A percentile compares a stretch with the other conserved stretches of the same genome.
phyloP scores from a whole-genome alignment of 2,329 filamentous ascomycete genomes.

The Cercospora zeina region DNA sequence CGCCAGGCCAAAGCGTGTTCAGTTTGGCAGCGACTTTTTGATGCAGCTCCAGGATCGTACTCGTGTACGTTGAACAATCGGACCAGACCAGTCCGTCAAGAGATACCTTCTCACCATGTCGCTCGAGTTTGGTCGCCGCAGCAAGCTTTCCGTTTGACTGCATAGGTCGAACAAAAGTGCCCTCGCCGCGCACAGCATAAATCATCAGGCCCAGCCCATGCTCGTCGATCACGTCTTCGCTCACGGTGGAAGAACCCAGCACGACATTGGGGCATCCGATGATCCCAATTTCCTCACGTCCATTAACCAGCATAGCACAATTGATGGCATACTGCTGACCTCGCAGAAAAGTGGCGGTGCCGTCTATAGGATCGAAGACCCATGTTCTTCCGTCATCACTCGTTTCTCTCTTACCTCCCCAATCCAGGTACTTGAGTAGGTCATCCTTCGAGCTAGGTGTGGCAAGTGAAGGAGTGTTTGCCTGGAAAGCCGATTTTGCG shows the following conservation, averaged over 20 bases:
- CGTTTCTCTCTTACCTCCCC: constrained; percentile 51
- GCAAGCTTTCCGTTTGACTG: constrained; percentile 24
- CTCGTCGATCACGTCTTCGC: constrained; percentile 50
- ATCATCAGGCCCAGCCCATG: constrained; percentile 51
- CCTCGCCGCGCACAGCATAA: constrained; percentile 52
- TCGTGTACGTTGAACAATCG: constrained; percentile 48
- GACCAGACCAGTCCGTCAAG: constrained; percentile 48
- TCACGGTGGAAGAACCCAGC: constrained; percentile 46
- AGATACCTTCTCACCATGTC: constrained; percentile 29
- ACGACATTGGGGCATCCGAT: constrained; percentile 64
- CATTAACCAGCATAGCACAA: constrained; percentile 59
- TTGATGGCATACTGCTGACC: constrained; percentile 65
- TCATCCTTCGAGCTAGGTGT: constrained; percentile 53
- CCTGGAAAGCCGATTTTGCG: constrained; percentile 30
- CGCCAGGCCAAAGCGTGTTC: constrained; percentile 50
- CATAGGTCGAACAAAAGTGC: constrained; percentile 42
- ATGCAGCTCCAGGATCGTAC: constrained; percentile 44
- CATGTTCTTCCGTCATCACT: constrained; percentile 52
- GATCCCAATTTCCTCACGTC: constrained; percentile 59
- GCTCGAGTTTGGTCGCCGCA: constrained; percentile 22
- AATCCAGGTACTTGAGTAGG: constrained; percentile 63
- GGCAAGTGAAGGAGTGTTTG: constrained; percentile 40
- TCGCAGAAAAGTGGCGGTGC: constrained; percentile 62
- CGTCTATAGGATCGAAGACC: constrained; percentile 66
- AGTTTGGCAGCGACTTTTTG: constrained; percentile 43